Conservation (phyloP, 176 grass and related monocot genomes). For the Metroxylon sagu region DNA sequence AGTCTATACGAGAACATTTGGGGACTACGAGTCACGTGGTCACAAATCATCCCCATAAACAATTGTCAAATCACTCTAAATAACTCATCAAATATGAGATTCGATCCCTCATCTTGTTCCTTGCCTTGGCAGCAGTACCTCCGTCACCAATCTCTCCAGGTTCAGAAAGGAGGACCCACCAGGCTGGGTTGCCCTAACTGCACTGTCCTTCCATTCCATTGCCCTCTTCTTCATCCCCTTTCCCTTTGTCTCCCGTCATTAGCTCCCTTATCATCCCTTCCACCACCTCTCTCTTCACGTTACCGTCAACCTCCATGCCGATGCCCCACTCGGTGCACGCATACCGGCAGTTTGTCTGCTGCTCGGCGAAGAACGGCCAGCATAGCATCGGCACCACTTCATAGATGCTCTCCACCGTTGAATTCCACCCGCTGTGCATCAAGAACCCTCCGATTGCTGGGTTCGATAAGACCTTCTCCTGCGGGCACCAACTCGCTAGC, state of each 20-base stretch:
- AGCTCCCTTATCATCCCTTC: constrained; percentile 11
- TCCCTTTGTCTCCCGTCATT: constrained; percentile 9
- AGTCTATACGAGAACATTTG: no score
- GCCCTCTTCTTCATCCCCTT: constrained; percentile 8
- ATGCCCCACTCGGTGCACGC: neutral
- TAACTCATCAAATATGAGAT: no score
- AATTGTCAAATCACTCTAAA: no score
- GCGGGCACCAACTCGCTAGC: constrained; percentile 1
- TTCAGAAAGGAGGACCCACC: constrained; percentile 10
- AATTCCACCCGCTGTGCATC: constrained; percentile 20
- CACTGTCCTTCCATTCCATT: neutral
- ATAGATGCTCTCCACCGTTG: constrained; percentile 10
- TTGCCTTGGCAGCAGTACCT: constrained; percentile 23
- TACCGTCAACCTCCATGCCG: constrained; percentile 5
- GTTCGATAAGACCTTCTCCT: constrained; percentile 3
- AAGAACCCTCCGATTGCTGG: constrained; percentile 8
- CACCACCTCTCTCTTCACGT: constrained; percentile 8
- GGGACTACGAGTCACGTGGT: no score
- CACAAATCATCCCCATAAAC: no score
- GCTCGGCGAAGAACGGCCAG: constrained; percentile 18
- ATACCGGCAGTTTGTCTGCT: constrained; percentile 4
- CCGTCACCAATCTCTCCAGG: constrained; percentile 21
- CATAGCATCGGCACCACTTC: constrained; percentile 8
- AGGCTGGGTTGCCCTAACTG: neutral
- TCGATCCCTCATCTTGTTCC: no score